phyloP scores from a whole-genome alignment of 768 basidiomycete genomes.

The Suillus subluteus region DNA sequence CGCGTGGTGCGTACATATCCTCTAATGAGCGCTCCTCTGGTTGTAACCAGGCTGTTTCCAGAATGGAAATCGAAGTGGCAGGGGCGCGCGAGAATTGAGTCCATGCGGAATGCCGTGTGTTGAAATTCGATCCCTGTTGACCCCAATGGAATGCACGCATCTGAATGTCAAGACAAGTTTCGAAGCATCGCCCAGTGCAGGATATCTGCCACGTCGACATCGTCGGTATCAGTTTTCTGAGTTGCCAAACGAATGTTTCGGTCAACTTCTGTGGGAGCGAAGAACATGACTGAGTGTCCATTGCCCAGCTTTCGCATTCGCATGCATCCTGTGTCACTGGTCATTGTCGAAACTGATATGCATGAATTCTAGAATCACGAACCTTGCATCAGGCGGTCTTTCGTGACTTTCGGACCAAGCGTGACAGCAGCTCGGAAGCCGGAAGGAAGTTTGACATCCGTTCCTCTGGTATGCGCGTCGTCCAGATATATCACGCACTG shows the following conservation, averaged over 20 bases:
- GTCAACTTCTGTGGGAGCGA: conserved; percentile 47
- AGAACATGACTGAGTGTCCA: conserved; percentile 51
- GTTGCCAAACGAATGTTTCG: conserved; percentile 35
- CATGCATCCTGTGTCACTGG: conserved; percentile 48
- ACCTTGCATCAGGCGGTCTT: conserved; percentile 38
- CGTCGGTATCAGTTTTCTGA: conserved; percentile 12
- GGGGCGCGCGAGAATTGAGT: conserved; percentile 12
- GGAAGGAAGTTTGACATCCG: conserved; percentile 42
- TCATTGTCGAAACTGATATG: neutral
- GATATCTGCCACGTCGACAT: conserved; percentile 34
- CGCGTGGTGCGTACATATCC: conserved; percentile 33
- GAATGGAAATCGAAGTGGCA: neutral
- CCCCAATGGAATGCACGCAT: conserved; percentile 46
- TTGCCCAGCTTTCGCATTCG: conserved; percentile 53
- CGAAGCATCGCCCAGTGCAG: conserved; percentile 47
- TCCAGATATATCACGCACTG: neutral
- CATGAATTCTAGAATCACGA: neutral
- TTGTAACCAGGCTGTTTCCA: conserved; percentile 41
- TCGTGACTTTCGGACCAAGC: conserved; percentile 51
- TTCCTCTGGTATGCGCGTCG: neutral
- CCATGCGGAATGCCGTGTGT: conserved; percentile 22
- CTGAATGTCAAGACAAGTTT: conserved; percentile 47
- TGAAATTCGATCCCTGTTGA: conserved; percentile 36
- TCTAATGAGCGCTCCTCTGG: conserved; percentile 45
- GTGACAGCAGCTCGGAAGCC: conserved; percentile 49